Evolutionary conservation across 2,329 filamentous ascomycete species (phyloP), one percentile per base, ranked within the genome.

Genomic region (Penicillium sp.): DNA sequence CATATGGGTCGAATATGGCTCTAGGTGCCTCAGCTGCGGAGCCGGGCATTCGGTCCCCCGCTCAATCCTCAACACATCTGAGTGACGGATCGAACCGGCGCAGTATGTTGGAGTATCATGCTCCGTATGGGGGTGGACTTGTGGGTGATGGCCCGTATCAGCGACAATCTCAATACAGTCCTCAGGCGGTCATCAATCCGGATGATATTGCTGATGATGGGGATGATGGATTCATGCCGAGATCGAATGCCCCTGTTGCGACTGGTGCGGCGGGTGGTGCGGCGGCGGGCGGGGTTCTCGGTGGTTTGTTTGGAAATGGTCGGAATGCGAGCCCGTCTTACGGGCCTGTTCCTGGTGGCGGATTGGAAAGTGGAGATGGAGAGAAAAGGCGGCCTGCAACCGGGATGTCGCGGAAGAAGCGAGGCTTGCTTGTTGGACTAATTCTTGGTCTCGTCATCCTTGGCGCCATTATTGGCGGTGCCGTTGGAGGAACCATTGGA

Each of bases 201-300:
- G 84, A 88, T 64, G 85, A 86, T 13, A 92, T 96, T 58, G 83
- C 82, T 21, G 92, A 96, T 68, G 92, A 96, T 66, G 90, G 89
- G 26, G 92, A 96, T 65, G 92, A 95, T 68, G 90, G 88, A 1
- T 80, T 94, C 47, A 79, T 85, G 82, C 61, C 74, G 69, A 64
- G 72, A 69, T 63, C 76, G 45, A 2, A 54, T 23, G 39, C 49
- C 8, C 49, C 59, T 2, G 61, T 53, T 78, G 68, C 79, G 81
- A 78, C 59, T 62, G 69, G 66, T 50, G 74, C 72, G 24, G 75
- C 76, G 45, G 74, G 74, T 33, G 81, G 79, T 16, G 72, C 66
- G 8, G 67, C 67, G 24, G 70, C 69, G 15, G 75, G 72, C 5
- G 73, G 70, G 7, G 59, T 79, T n/a, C 65, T 80, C 12, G 74